A percentile compares a stretch with the other conserved stretches of the same genome.
These are phyloP conservation scores for Claviceps pazoutovae DNA, from an alignment of 2,329 filamentous ascomycete genomes.

Conservation along the genomic window DNA sequence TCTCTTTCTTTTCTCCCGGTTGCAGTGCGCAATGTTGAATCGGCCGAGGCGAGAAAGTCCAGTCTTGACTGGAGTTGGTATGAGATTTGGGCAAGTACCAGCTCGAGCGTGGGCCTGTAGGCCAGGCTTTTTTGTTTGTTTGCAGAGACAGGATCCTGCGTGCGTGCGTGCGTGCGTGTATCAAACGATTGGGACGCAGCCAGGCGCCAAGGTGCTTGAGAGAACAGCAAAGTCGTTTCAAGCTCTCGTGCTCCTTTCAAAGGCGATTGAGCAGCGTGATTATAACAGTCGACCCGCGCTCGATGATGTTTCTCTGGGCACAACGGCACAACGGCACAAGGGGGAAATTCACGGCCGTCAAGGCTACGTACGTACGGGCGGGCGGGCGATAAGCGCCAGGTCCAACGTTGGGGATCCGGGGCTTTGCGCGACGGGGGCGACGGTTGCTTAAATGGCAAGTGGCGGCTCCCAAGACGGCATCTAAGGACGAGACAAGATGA, in stretches of 20 bases:
- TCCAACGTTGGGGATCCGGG: conserved; percentile 12
- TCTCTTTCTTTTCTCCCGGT: background rate
- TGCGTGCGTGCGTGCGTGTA: background rate
- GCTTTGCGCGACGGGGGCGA: conserved; percentile 19
- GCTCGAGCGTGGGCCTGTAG: conserved; percentile 12
- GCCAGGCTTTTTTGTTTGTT: conserved; percentile 16
- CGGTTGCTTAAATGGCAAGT: conserved; percentile 7
- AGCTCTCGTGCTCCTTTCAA: background rate
- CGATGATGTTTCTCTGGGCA: conserved; percentile 6
- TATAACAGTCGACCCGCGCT: background rate
- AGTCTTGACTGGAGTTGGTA: conserved; percentile 8
- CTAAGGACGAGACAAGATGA: background rate
- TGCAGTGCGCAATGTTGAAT: conserved; percentile 3
- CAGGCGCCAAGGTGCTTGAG: conserved; percentile 5
- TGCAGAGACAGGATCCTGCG: background rate
- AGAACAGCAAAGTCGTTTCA: conserved; percentile 6
- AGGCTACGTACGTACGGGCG: conserved; percentile 8
- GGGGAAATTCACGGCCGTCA: conserved; percentile 14
- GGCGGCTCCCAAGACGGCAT: background rate
- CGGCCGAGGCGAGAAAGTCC: conserved; percentile 9
- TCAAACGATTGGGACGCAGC: conserved; percentile 4
- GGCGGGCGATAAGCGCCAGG: conserved; percentile 20
- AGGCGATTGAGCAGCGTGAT: background rate
- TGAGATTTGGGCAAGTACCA: conserved; percentile 11
- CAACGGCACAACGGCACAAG: conserved; percentile 7